Evolutionary conservation across 768 basidiomycete species (phyloP).

Genomic region (Collybia nuda): DNA sequence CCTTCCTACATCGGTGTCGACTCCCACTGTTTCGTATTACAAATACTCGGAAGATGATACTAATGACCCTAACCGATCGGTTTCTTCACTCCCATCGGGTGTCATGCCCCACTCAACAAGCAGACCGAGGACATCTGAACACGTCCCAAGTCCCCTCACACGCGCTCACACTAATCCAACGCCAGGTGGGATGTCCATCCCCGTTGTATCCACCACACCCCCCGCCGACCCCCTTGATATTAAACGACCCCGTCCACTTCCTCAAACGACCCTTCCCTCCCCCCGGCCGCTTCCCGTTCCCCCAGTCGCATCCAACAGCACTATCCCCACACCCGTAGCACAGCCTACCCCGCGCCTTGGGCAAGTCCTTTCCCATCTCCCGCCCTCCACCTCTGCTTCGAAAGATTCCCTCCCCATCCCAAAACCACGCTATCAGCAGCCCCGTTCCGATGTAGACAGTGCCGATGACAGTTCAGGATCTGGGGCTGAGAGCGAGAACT

Average conservation of each 20-base stretch:
- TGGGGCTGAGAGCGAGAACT: slow-evolving; percentile 42
- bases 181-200: slow-evolving; percentile 48
- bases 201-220: slow-evolving; percentile 51
- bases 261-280: neutral
- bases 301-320: slow-evolving; percentile 7
- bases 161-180: slow-evolving; percentile 12
- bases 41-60: slow-evolving; percentile 17
- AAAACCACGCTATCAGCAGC: neutral
- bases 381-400: slow-evolving; percentile 2
- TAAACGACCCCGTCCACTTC: slow-evolving; percentile 2
- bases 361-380: slow-evolving; percentile 15
- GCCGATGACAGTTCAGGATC: slow-evolving; percentile 41
- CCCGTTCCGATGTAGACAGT: slow-evolving; percentile 17
- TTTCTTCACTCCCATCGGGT: slow-evolving; percentile 38
- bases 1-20: slow-evolving; percentile 39
- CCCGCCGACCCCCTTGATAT: slow-evolving; percentile 35
- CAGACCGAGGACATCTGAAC: neutral
- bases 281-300: neutral
- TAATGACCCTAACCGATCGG: slow-evolving; percentile 28
- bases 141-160: neutral
- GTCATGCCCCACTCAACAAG: slow-evolving; percentile 6
- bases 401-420: slow-evolving; percentile 17
- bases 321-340: slow-evolving; percentile 2
- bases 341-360: slow-evolving; percentile 13
- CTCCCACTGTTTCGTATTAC: slow-evolving; percentile 35